A percentile compares a stretch with the other conserved stretches of the same genome.
Evolutionary conservation across 768 basidiomycete genomes (phyloP).

Genomic region (Agaricus sinodeliciosus): DNA sequence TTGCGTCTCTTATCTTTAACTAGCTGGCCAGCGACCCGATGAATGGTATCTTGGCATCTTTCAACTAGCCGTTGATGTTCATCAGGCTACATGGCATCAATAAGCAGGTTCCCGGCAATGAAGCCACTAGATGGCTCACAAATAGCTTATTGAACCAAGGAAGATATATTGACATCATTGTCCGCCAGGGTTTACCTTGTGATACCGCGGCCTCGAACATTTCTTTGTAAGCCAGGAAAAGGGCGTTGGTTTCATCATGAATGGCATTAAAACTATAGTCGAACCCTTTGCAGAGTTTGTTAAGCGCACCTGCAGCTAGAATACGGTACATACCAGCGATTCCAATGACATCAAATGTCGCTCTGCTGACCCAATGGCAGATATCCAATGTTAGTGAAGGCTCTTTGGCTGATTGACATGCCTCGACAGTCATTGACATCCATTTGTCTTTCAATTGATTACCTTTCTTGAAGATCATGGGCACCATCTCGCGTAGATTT

Average conservation of each 20-base stretch:
- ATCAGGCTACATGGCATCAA: conserved; percentile 41
- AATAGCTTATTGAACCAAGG: conserved; percentile 50
- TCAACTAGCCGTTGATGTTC: conserved; percentile 39
- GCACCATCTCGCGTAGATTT: conserved; percentile 64
- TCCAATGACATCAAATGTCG: conserved; percentile 89
- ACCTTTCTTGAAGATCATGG: conserved; percentile 67
- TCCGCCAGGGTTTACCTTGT: conserved; percentile 39
- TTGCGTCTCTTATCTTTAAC: conserved; percentile 76
- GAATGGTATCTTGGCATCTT: conserved; percentile 56
- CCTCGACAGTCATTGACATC: conserved; percentile 36
- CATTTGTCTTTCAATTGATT: conserved; percentile 55
- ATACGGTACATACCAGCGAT: conserved; percentile 53
- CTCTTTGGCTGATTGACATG: neutral
- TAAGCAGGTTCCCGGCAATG: neutral
- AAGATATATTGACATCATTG: conserved; percentile 47
- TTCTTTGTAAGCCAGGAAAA: conserved; percentile 76
- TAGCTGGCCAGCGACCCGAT: conserved; percentile 64
- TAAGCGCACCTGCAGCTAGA: neutral
- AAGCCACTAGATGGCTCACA: conserved; percentile 32
- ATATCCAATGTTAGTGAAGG: conserved; percentile 49
- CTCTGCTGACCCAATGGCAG: conserved; percentile 73
- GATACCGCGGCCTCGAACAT: conserved; percentile 76
- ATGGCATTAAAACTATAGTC: conserved; percentile 85
- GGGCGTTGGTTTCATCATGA: conserved; percentile 68
- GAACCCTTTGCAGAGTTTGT: conserved; percentile 47